phyloP scores from a whole-genome alignment of 805 yeast genomes.

The Kuraishia molischiana region DNA sequence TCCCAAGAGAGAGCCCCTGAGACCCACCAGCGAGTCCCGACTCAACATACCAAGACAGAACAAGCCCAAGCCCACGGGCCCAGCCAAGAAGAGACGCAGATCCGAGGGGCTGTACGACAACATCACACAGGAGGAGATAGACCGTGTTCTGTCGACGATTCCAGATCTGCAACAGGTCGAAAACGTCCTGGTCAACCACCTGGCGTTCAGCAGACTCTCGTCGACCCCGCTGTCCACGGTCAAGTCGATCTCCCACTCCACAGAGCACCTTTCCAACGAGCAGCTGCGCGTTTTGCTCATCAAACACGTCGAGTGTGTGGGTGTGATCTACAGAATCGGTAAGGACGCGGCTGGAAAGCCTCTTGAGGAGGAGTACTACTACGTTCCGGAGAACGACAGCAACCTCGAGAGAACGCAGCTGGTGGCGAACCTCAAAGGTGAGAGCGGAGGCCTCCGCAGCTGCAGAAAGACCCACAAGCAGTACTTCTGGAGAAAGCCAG shows the following conservation, averaged over 20 bases:
- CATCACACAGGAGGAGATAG: constrained; percentile 13
- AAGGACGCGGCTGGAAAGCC: constrained; percentile 96
- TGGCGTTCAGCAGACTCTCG: constrained; percentile 82
- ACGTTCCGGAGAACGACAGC: constrained; percentile 72
- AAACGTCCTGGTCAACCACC: constrained; percentile 66
- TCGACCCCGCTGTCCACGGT: constrained; percentile 79
- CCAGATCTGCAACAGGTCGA: constrained; percentile 40
- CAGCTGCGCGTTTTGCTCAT: constrained; percentile 35
- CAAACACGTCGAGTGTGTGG: constrained; percentile 49
- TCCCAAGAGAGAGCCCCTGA: neutral
- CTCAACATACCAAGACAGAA: constrained; percentile 14
- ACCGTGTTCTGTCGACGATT: constrained; percentile 20
- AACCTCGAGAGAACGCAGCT: constrained; percentile 60
- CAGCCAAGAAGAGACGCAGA: constrained; percentile 16
- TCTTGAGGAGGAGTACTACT: constrained; percentile 89
- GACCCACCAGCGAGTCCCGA: constrained; percentile 15
- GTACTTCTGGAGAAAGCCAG: constrained; percentile 63
- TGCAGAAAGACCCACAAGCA: constrained; percentile 94
- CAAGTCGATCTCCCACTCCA: constrained; percentile 47
- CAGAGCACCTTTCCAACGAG: constrained; percentile 32
- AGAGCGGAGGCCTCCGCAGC: constrained; percentile 65
- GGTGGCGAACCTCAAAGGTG: constrained; percentile 73
- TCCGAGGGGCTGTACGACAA: constrained; percentile 1
- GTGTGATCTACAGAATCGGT: constrained; percentile 82
- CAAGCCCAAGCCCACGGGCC: constrained; percentile 14